phyloP scores from a whole-genome alignment of 371 early-diverging fungal species.

The Mortierella sp. region DNA sequence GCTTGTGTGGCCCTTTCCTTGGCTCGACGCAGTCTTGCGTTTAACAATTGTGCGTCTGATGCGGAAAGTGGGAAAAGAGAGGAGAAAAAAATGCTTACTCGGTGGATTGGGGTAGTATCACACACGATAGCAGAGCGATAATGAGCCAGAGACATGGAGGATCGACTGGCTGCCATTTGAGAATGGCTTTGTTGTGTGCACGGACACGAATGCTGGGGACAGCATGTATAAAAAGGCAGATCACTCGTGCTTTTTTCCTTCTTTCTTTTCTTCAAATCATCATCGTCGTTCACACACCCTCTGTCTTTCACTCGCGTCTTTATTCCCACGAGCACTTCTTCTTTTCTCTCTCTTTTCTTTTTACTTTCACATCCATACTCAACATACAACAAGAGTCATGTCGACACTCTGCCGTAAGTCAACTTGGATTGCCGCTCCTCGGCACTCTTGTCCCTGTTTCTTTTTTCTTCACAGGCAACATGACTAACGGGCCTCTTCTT shows the following conservation, averaged over 20 bases:
- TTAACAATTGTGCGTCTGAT: neutral
- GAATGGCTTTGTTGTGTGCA: neutral
- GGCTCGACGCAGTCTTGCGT: neutral
- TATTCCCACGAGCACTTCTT: neutral
- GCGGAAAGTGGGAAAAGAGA: conserved; percentile 3
- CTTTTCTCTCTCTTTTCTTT: neutral
- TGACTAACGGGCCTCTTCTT: too few species aligned
- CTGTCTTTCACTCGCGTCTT: neutral
- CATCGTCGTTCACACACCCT: neutral
- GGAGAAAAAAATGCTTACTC: conserved; percentile 20
- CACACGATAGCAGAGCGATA: neutral
- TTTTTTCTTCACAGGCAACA: neutral
- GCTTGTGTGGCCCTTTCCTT: neutral
- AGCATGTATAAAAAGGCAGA: neutral
- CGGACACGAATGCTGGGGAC: neutral
- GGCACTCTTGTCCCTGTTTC: neutral
- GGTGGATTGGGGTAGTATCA: conserved; percentile 21
- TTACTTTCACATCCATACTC: neutral
- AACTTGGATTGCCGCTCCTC: neutral
- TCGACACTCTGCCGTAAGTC: conserved; percentile 24
- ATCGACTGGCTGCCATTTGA: neutral
- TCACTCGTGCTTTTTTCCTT: neutral
- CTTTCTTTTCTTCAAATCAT: neutral
- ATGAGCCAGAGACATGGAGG: conserved; percentile 1
- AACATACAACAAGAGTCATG: conserved; percentile 3